These are phyloP conservation scores for Rhodotorula glutinis DNA, from an alignment of 1,284 basidiomycete species.

Conservation along the genomic window DNA sequence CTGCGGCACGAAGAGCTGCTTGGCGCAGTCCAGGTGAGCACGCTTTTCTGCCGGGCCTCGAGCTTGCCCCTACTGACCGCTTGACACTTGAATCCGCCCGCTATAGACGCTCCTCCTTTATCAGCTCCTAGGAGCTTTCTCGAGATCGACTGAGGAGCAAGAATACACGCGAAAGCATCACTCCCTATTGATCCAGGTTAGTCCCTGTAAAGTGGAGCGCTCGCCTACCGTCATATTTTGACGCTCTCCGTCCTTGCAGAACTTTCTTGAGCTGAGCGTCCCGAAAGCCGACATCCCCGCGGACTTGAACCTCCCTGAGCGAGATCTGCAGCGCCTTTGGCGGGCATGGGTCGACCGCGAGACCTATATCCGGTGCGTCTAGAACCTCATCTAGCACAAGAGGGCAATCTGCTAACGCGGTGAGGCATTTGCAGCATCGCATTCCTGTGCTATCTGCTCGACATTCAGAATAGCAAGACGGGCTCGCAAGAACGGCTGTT, in stretches of 20 bases:
- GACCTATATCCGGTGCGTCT: slow-evolving; percentile 2
- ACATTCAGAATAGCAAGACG: background rate
- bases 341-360: background rate
- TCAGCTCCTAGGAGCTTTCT: slow-evolving; percentile 3
- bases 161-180: slow-evolving; percentile 7
- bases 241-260: background rate
- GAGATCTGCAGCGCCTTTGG: slow-evolving; percentile 4
- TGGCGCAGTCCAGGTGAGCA: background rate
- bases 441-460: slow-evolving; percentile 12
- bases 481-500: slow-evolving; percentile 1
- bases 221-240: too few species aligned
- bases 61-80: background rate
- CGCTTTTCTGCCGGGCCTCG: too few species aligned
- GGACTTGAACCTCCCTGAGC: background rate
- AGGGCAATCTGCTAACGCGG: too few species aligned
- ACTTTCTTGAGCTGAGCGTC: background rate
- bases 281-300: background rate
- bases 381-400: background rate
- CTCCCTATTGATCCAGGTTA: background rate
- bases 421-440: background rate
- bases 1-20: slow-evolving; percentile 2
- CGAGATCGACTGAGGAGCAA: slow-evolving; percentile 3
- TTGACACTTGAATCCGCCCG: background rate
- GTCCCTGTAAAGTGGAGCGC: background rate
- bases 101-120: slow-evolving; percentile 12